Conservation (phyloP, 1,284 basidiomycete species). For the Takashimella tepidaria region DNA sequence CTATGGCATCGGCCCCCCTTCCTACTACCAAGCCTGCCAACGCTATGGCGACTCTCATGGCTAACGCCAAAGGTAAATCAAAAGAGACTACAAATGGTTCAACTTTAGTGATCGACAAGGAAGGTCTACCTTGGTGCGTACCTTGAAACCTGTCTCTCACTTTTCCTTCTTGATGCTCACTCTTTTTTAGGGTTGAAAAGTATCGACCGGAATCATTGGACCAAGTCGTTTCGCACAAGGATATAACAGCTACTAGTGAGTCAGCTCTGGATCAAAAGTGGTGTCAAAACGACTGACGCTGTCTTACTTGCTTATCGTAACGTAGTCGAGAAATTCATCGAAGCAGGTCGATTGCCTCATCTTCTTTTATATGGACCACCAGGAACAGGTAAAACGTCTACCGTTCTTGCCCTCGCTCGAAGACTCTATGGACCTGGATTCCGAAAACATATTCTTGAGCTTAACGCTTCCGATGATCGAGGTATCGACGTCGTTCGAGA, state of each 20-base stretch:
- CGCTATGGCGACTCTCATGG: conserved; percentile 44
- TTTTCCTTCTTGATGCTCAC: background rate
- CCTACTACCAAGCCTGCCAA: conserved; percentile 21
- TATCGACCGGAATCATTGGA: conserved; percentile 81
- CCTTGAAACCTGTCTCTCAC: background rate
- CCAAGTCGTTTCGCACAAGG: conserved; percentile 90
- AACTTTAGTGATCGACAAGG: conserved; percentile 30
- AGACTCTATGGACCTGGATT: conserved; percentile 78
- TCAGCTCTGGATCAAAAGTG: background rate
- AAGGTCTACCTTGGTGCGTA: conserved; percentile 47
- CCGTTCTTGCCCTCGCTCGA: conserved; percentile 92
- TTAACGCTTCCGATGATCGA: conserved; percentile 96
- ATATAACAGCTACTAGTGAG: conserved; percentile 87
- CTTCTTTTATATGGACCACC: conserved; percentile 97
- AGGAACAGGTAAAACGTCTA: conserved; percentile 96
- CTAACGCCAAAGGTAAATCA: conserved; percentile 42
- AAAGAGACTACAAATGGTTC: conserved; percentile 18
- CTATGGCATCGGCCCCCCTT: conserved; percentile 7
- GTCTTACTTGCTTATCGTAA: no score
- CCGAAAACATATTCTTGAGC: conserved; percentile 89
- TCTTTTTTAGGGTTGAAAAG: conserved; percentile 72
- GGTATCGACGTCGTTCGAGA: conserved; percentile 98
- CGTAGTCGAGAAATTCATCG: conserved; percentile 93
- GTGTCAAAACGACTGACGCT: background rate
- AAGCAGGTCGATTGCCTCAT: conserved; percentile 90